Evolutionary conservation across 345 rosid genomes (phyloP).

Genomic region (Eucalyptus erythrocorys): DNA sequence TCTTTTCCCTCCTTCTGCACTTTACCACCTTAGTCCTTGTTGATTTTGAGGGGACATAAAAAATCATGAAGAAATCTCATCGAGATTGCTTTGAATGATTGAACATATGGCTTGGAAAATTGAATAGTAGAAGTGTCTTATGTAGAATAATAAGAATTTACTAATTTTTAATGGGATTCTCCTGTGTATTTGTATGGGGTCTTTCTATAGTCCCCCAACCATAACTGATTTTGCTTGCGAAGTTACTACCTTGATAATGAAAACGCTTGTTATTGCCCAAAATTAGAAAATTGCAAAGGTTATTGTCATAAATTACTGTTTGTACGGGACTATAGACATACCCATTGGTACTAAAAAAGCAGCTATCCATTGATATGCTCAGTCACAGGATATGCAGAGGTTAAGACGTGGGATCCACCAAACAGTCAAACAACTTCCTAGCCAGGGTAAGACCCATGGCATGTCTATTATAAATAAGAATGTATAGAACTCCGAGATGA

Average conservation of each 20-base stretch:
- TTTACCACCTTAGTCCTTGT: neutral
- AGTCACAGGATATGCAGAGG: neutral
- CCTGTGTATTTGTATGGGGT: neutral
- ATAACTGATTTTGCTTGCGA: neutral
- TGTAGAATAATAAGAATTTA: neutral
- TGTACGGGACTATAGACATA: neutral
- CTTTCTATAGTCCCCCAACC: neutral
- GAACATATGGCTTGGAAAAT: neutral
- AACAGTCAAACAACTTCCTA: neutral
- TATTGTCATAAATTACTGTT: neutral
- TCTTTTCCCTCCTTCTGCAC: neutral
- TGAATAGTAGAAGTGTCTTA: neutral
- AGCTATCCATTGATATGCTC: neutral
- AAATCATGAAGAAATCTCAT: neutral
- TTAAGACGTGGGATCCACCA: neutral
- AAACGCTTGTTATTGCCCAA: neutral
- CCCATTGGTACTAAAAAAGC: neutral
- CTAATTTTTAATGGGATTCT: neutral
- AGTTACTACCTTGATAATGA: neutral
- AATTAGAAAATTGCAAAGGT: neutral
- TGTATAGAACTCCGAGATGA: neutral
- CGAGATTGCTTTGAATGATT: neutral
- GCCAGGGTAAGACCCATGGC: neutral
- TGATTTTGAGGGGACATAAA: neutral
- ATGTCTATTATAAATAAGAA: neutral